Conservation (phyloP, 2,329 filamentous ascomycete genomes). For the Neophaeococcomyces mojaviensis region DNA sequence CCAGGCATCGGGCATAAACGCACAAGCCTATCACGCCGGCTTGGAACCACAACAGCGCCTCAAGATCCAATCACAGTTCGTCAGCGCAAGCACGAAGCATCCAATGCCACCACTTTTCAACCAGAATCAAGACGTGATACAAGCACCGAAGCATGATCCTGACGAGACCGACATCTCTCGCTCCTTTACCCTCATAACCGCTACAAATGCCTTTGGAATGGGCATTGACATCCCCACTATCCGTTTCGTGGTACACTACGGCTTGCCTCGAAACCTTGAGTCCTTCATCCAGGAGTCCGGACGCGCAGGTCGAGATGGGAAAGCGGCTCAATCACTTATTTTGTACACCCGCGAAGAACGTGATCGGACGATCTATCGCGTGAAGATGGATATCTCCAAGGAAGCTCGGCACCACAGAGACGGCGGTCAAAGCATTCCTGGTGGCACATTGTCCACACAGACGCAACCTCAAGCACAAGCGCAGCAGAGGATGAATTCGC, state of each 20-base stretch:
- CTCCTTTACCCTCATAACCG: conserved; percentile 85
- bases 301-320: conserved; percentile 80
- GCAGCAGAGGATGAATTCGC: conserved; percentile 52
- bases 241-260: conserved; percentile 91
- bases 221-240: conserved; percentile 95
- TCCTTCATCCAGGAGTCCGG: conserved; percentile 95
- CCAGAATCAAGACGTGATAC: background rate
- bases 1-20: conserved; percentile 30
- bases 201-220: conserved; percentile 95
- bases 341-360: conserved; percentile 87
- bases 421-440: conserved; percentile 24
- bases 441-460: conserved; percentile 5
- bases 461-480: conserved; percentile 32
- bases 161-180: conserved; percentile 29
- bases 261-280: conserved; percentile 86
- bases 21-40: conserved; percentile 46
- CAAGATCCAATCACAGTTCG: conserved; percentile 41
- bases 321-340: conserved; percentile 76
- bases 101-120: conserved; percentile 10
- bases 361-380: conserved; percentile 58
- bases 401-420: conserved; percentile 34
- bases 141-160: conserved; percentile 13
- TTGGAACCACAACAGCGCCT: conserved; percentile 64
- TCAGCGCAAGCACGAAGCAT: conserved; percentile 18
- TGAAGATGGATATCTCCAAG: conserved; percentile 38